A percentile compares a stretch with the other conserved stretches of the same genome.
phyloP scores from a whole-genome alignment of 768 basidiomycete genomes.

The Kwoniella dejecticola region DNA sequence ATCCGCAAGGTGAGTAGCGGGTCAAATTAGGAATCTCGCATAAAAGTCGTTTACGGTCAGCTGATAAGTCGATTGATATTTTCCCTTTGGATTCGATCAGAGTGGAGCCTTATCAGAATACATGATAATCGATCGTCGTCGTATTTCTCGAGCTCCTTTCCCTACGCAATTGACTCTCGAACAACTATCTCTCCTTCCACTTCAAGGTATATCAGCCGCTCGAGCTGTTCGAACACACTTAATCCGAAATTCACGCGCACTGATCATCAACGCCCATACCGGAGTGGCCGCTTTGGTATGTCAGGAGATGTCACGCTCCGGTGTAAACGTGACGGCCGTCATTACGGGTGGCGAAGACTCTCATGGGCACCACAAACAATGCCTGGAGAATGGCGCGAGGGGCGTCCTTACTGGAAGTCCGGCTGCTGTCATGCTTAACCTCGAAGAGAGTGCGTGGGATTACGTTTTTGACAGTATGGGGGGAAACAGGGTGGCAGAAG shows the following conservation, averaged over 20 bases:
- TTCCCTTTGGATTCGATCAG: constrained; percentile 56
- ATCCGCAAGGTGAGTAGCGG: constrained; percentile 68
- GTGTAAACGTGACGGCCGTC: constrained; percentile 77
- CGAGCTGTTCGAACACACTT: constrained; percentile 74
- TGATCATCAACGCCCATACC: constrained; percentile 63
- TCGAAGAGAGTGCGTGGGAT: constrained; percentile 64
- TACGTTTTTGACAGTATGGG: constrained; percentile 81
- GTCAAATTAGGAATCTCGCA: no score
- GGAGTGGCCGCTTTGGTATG: constrained; percentile 72
- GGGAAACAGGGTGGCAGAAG: constrained; percentile 76
- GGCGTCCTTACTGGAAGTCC: constrained; percentile 68
- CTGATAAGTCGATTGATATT: not conserved
- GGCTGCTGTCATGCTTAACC: constrained; percentile 63
- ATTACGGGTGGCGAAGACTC: constrained; percentile 57
- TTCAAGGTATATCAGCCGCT: constrained; percentile 77
- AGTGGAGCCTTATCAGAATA: constrained; percentile 88
- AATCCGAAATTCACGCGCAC: constrained; percentile 57
- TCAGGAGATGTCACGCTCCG: constrained; percentile 71
- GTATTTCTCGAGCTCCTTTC: constrained; percentile 71
- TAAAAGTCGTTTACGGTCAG: not conserved
- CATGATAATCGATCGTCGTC: constrained; percentile 76
- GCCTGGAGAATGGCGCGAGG: constrained; percentile 72
- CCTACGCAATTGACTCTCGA: constrained; percentile 64
- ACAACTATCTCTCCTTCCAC: constrained; percentile 76
- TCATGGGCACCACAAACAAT: constrained; percentile 58